phyloP scores from a whole-genome alignment of 2,329 filamentous ascomycete species.

The Penicillium corylophilum region DNA sequence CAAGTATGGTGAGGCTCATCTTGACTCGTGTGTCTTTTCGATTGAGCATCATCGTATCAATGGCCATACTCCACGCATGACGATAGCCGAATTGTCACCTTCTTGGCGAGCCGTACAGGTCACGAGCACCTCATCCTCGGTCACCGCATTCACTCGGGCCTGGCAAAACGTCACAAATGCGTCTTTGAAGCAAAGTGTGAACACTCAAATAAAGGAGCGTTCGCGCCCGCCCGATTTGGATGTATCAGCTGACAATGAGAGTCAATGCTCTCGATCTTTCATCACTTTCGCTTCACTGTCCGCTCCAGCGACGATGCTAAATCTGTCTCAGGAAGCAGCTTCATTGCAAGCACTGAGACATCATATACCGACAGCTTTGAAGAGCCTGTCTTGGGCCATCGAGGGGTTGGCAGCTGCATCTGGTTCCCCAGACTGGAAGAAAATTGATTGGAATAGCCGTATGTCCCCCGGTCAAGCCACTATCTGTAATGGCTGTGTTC shows the following conservation, averaged over 20 bases:
- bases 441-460: constrained; percentile 6
- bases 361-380: constrained; percentile 26
- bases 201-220: constrained; percentile 20
- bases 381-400: constrained; percentile 34
- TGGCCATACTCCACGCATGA: constrained; percentile 47
- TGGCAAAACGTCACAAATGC: constrained; percentile 25
- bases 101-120: constrained; percentile 44
- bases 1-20: constrained; percentile 44
- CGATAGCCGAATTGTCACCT: constrained; percentile 49
- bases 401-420: constrained; percentile 27
- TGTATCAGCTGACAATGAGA: constrained; percentile 14
- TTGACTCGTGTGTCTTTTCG: constrained; percentile 60
- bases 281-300: constrained; percentile 31
- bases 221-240: constrained; percentile 18
- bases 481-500: constrained; percentile 32
- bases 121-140: constrained; percentile 13
- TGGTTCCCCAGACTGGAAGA: constrained; percentile 32
- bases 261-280: constrained; percentile 33
- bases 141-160: constrained; percentile 33
- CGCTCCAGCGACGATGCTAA: constrained; percentile 17
- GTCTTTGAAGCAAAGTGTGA: constrained; percentile 19
- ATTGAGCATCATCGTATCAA: constrained; percentile 47
- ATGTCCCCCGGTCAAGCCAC: neutral
- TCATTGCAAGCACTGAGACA: constrained; percentile 31
- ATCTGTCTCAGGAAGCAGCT: constrained; percentile 14